Base-by-base conservation (phyloP, 176 grass and related monocot genomes). In the Oryza rufipogon region DNA sequence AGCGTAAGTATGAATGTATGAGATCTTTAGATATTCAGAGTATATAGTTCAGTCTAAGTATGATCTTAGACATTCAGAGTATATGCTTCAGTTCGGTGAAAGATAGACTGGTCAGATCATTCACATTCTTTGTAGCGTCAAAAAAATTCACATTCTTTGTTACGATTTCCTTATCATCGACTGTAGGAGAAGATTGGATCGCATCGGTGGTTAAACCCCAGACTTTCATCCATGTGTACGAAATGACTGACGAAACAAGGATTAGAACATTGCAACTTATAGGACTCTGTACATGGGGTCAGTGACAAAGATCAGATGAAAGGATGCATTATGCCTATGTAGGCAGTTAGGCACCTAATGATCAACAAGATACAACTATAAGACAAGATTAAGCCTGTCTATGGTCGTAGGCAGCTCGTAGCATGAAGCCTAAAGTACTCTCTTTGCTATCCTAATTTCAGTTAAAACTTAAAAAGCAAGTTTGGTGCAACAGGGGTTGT, bases 401-500 rank as follows among this genome's bases (percentile, higher is more conserved):
- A 20, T 25, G n/a, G 52, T 52, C 38, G 11, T 44, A 17, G 47
- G 41, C 51, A 60, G 56, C 56, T 60, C 58, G 12, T 44, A 22
- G 26, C 30, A 69, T 42, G 17, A 46, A 39, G 41, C 65, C 23
- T 16, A 15, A 71, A 44, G 64, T 14, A 63, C 16, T 41, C 16
- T 39, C 9, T 46, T 6, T 66, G 66, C 9, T 10, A 63, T 47
- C 61, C n/a, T 73, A 30, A 49, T 22, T 7, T 46, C 45, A 68
- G 7, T 58, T 58, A 20, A n/a, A 61, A 23, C 19, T 58, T n/a
- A 20, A n/a, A 32, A 61, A 32, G 20, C 9, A 34, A n/a, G 73
- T 86, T 83, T 74, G 85, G 78, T 76, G 64, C 78, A 75, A 75
- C 70, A 58, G 85, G 69, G 64, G 48, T 61, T 61, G 7, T 61